Evolutionary conservation across 768 basidiomycete species (phyloP).

Genomic region (Flagelloscypha sp.): DNA sequence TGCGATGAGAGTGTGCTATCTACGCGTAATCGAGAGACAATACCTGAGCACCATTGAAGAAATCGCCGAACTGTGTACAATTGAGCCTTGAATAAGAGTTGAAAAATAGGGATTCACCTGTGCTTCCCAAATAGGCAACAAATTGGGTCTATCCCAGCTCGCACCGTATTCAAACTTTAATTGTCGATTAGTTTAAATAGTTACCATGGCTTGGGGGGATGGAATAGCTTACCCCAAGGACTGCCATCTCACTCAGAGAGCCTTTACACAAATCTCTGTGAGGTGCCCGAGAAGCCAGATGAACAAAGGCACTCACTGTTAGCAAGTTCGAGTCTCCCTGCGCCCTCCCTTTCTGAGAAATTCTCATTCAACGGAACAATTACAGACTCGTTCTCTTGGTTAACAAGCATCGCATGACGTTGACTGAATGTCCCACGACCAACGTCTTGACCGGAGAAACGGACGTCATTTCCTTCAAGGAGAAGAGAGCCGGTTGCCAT

Average conservation of each 20-base stretch:
- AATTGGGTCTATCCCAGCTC: slow-evolving; percentile 78
- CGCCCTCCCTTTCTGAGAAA: slow-evolving; percentile 43
- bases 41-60: slow-evolving; percentile 83
- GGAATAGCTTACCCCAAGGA: slow-evolving; percentile 59
- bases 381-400: slow-evolving; percentile 76
- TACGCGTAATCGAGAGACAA: neutral
- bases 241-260: slow-evolving; percentile 84
- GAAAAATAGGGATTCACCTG: slow-evolving; percentile 39
- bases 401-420: slow-evolving; percentile 85
- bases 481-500: slow-evolving; percentile 84
- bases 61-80: slow-evolving; percentile 91
- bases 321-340: slow-evolving; percentile 73
- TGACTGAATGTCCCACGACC: slow-evolving; percentile 88
- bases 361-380: slow-evolving; percentile 77
- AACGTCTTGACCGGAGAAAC: slow-evolving; percentile 91
- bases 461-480: slow-evolving; percentile 72
- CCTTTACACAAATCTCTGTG: slow-evolving; percentile 32
- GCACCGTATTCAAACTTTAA: slow-evolving; percentile 80
- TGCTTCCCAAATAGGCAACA: slow-evolving; percentile 88
- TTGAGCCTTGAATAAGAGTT: too few relatives aligned
- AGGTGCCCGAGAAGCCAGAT: neutral
- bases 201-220: too few relatives aligned
- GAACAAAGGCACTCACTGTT: slow-evolving; percentile 52
- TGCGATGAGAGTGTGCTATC: neutral
- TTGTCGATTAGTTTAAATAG: too few relatives aligned